Base-by-base conservation (phyloP, 768 basidiomycete genomes). In the Mrakia frigida region DNA sequence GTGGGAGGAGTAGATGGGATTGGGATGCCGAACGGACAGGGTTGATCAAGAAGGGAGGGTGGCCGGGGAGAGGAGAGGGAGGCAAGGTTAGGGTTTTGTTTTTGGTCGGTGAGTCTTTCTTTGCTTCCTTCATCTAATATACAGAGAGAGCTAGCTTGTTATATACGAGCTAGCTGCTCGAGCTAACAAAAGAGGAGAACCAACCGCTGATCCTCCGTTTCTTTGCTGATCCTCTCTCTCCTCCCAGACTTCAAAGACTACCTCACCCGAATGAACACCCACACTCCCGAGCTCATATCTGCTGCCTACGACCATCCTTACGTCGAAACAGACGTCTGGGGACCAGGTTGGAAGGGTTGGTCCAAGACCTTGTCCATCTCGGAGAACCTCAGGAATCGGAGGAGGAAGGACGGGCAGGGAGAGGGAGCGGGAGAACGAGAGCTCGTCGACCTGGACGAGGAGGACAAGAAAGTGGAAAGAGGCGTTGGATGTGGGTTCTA, bases 341-440 rank as follows among this genome's bases (percentile, higher is more conserved):
- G 83, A 41, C 83, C 83, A 25, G 79, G 80, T 3, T 84, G 83
- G 83, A 78, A 74, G 71, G 81, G 81, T n/a, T 84, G 82, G 78
- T 79, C 82, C 56, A 52, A 68, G 10, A 70, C 76, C 6, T 71
- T 82, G 7, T 72, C 81, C 3, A 72, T 84, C n/a, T 81, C 82
- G 2, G 78, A 75, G 53, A 84, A 84, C 67, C 74, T 83, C 23
- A 56, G 76, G 33, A 75, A 37, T 67, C 76, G 80, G 73, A 79
- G 76, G 43, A 35, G 28, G 56, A 53, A 28, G 39, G 39, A 41
- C 1, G 37, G 43, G n/a, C 71, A 46, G 6, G 37, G 59, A 18
- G 31, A 35, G 75, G 39, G n/a, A 23, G 11, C 50, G 50, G 60
- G 60, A 56, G 35, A 18, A 63, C 3, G 56, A 39, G 60, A n/a